phyloP scores from a whole-genome alignment of 2,329 filamentous ascomycete species.

The Trichoderma asperellum region DNA sequence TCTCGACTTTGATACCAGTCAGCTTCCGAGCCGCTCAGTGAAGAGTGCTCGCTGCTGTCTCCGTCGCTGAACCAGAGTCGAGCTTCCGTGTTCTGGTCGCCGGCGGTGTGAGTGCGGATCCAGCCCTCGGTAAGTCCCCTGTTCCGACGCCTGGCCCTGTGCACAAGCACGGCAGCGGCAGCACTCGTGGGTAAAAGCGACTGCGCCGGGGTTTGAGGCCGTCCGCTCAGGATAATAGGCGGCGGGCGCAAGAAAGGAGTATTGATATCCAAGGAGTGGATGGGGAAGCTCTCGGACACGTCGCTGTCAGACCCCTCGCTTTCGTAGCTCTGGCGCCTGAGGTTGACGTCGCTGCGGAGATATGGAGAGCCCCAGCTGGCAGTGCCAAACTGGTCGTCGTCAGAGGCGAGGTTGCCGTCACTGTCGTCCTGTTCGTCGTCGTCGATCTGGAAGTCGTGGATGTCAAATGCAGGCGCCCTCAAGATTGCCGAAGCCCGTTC shows the following conservation, averaged over 20 bases:
- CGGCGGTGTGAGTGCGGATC: constrained; percentile 83
- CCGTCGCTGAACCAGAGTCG: constrained; percentile 82
- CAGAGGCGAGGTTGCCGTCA: constrained; percentile 21
- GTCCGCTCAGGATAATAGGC: constrained; percentile 43
- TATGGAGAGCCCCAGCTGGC: constrained; percentile 94
- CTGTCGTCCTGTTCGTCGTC: constrained; percentile 32
- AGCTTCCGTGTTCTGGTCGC: constrained; percentile 68
- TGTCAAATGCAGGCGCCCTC: constrained; percentile 53
- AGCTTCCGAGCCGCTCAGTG: constrained; percentile 67
- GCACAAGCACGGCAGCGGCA: constrained; percentile 65
- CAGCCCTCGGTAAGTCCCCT: constrained; percentile 78
- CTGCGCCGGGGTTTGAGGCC: constrained; percentile 33
- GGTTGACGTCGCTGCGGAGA: constrained; percentile 63
- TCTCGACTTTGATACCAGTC: constrained; percentile 57
- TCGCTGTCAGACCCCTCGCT: constrained; percentile 65
- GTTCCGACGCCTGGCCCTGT: constrained; percentile 62
- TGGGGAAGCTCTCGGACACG: constrained; percentile 60
- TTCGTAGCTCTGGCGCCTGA: constrained; percentile 57
- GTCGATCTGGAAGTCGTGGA: constrained; percentile 26
- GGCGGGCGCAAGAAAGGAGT: constrained; percentile 65
- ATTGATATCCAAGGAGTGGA: constrained; percentile 64
- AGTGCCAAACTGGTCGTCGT: constrained; percentile 57
- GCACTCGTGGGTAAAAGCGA: constrained; percentile 50
- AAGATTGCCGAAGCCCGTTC: constrained; percentile 59
- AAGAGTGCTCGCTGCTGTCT: constrained; percentile 73